A percentile compares a stretch with the other conserved stretches of the same genome.
These are phyloP conservation scores for Funneliformis geosporum DNA, from an alignment of 192 early-diverging fungal genomes.

Conservation along the genomic window DNA sequence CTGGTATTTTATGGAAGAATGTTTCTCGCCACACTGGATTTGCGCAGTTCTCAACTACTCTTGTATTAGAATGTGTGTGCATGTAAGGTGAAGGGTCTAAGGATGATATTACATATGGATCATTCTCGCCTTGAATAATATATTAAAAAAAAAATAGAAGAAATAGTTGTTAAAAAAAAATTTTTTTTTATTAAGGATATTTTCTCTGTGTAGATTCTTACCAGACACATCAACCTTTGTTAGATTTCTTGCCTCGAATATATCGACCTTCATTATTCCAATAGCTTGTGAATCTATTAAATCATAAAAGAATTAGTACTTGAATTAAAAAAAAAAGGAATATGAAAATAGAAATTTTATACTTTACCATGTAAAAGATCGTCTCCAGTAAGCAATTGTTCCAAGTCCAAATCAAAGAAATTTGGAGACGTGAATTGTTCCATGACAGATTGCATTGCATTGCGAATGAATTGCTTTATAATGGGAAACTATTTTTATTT, in stretches of 20 bases:
- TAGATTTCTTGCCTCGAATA: slow-evolving; percentile 22
- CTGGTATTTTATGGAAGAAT: slow-evolving; percentile 23
- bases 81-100: slow-evolving; percentile 15
- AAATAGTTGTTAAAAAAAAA: background rate
- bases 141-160: background rate
- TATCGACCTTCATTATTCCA: slow-evolving; percentile 22
- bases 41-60: slow-evolving; percentile 22
- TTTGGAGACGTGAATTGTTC: slow-evolving; percentile 24
- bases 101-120: slow-evolving; percentile 23
- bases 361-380: slow-evolving; percentile 15
- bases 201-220: background rate
- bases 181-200: background rate
- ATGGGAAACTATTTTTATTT: slow-evolving; percentile 11
- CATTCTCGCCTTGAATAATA: slow-evolving; percentile 21
- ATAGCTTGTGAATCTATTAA: slow-evolving; percentile 27
- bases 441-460: background rate
- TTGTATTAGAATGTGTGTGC: background rate
- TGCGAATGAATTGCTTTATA: slow-evolving; percentile 2
- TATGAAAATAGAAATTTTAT: background rate
- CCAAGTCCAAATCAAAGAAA: background rate
- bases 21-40: slow-evolving; percentile 21
- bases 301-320: background rate
- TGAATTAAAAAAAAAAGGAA: background rate
- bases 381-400: slow-evolving; percentile 3
- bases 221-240: slow-evolving; percentile 12